Evolutionary conservation across 192 early-diverging fungal genomes (phyloP), one percentile per base, ranked within the genome.

Genomic region (Oehlia diaphana): DNA sequence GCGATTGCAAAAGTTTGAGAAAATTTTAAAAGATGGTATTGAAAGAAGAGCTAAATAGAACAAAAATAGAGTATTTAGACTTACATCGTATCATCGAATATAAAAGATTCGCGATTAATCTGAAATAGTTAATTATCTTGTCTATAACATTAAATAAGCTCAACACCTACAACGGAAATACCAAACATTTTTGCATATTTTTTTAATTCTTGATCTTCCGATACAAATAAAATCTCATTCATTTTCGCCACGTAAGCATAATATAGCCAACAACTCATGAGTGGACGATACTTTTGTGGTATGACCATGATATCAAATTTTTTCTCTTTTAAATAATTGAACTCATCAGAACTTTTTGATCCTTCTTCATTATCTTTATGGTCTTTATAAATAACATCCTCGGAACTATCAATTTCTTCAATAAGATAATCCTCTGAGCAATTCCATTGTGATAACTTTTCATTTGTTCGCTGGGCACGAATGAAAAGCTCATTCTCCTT

Each of bases 171-270:
- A 67, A 77, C 75, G 19, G 85, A 80, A 5, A 86, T 79, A 13
- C 85, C 78, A 82, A 90, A 90, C 79, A 84, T 79, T 23, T 82
- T 79, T 13, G 88, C 87, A 84, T 85, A 89, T 72, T 86, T 84
- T 2, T 68, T 72, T 61, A 89, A 74, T 31, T 87, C 76, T 26
- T 82, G 79, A 72, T 90, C 85, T 65, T 90, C 87, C 0, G 89
- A 88, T 61, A 89, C 83, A 28, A 90, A 66, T 9, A 88, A 66
- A 10, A 90, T 76, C 31, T 81, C 31, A 71, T 80, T 28, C 78
- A 82, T 35, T 70, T 84, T 61, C 72, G 81, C 64, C 62, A 80
- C 63, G 71, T 78, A 66, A 82, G 83, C 42, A 80, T 79, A 85
- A 81, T 84, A 86, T 62, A 87, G 35, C 49, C 84, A 80, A 23